A percentile compares a stretch with the other conserved stretches of the same genome.
phyloP scores from a whole-genome alignment of 1,284 basidiomycete species.

The Austroboletus niveus region DNA sequence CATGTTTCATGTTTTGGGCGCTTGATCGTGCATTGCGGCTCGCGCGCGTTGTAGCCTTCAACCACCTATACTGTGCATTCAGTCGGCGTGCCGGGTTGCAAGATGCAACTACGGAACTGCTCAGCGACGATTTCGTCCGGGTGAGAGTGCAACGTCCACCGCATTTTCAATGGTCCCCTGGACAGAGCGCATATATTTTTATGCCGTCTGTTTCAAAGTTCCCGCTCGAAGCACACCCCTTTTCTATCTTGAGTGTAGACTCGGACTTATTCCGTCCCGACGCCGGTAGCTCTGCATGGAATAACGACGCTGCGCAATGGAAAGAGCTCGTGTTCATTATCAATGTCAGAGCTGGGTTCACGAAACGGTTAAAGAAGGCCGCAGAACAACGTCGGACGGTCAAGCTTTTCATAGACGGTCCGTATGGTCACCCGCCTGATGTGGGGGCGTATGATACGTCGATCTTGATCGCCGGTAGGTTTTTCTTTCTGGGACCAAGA shows the following conservation, averaged over 20 bases:
- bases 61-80: slow-evolving; percentile 35
- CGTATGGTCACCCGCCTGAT: slow-evolving; percentile 40
- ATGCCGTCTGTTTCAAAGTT: slow-evolving; percentile 43
- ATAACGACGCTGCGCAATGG: slow-evolving; percentile 18
- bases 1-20: slow-evolving; percentile 62
- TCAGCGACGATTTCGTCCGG: slow-evolving; percentile 26
- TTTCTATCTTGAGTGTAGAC: slow-evolving; percentile 51
- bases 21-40: slow-evolving; percentile 58
- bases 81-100: slow-evolving; percentile 13
- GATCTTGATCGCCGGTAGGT: slow-evolving; percentile 39
- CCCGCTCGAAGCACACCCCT: slow-evolving; percentile 52
- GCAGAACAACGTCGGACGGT: slow-evolving; percentile 25
- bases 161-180: slow-evolving; percentile 38
- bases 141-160: slow-evolving; percentile 22
- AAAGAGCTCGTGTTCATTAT: slow-evolving; percentile 52
- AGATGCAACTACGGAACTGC: slow-evolving; percentile 25
- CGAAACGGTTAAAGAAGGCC: slow-evolving; percentile 31
- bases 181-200: slow-evolving; percentile 50
- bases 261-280: slow-evolving; percentile 14
- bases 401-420: slow-evolving; percentile 43
- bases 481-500: not conserved
- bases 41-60: slow-evolving; percentile 50
- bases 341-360: slow-evolving; percentile 46
- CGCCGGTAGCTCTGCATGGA: not conserved
- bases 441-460: slow-evolving; percentile 35